A percentile compares a stretch with the other conserved stretches of the same genome.
These are phyloP conservation scores for Phytopythium aichiense DNA, from an alignment of 352 stramenopile genomes.

Conservation along the genomic window DNA sequence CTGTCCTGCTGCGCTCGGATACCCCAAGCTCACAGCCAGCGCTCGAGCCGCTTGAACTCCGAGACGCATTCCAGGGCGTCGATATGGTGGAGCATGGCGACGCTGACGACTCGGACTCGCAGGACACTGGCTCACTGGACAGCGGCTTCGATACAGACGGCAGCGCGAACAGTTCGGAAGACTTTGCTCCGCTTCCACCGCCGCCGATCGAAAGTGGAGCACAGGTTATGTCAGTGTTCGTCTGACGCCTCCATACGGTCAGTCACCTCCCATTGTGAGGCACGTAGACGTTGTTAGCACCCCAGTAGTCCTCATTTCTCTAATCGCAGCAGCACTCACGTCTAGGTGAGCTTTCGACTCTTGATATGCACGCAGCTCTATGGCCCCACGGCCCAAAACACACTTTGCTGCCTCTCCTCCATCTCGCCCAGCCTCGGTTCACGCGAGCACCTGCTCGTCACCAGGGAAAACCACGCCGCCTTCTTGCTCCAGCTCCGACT, in stretches of 20 bases:
- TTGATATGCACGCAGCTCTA: background rate
- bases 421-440: background rate
- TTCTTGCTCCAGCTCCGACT: slow-evolving; percentile 2
- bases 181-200: background rate
- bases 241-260: background rate
- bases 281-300: background rate
- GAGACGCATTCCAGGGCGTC: background rate
- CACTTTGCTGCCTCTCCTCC: background rate
- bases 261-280: background rate
- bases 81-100: background rate
- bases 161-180: background rate
- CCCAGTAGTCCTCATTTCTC: background rate
- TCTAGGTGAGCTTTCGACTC: background rate
- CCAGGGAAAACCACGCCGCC: background rate
- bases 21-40: too few relatives aligned
- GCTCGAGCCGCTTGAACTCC: background rate
- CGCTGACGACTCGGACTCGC: background rate
- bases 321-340: background rate
- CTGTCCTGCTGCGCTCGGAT: background rate
- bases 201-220: background rate
- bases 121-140: background rate
- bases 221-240: background rate
- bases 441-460: background rate
- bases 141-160: background rate
- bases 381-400: background rate